phyloP scores from a whole-genome alignment of 192 early-diverging fungal species.

The Umbelopsis vinacea region DNA sequence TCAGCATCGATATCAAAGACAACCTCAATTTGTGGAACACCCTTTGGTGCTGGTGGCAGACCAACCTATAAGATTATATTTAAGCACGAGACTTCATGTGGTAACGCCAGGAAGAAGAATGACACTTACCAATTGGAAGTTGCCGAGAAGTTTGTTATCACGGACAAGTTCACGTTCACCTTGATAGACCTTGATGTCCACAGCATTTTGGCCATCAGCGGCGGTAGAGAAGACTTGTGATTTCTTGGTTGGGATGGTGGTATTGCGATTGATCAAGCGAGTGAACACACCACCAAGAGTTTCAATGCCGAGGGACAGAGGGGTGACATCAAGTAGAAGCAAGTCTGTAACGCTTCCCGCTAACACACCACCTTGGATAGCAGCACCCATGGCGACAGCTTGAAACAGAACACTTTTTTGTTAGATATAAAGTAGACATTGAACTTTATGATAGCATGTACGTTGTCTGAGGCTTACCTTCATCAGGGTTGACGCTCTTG shows the following conservation, averaged over 20 bases:
- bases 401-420: neutral
- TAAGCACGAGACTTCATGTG: too few relatives aligned
- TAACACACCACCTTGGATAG: constrained; percentile 94
- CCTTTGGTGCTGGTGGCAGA: constrained; percentile 91
- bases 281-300: constrained; percentile 95
- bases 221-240: constrained; percentile 96
- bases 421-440: neutral
- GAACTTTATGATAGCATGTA: neutral
- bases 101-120: too few relatives aligned
- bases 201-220: constrained; percentile 93
- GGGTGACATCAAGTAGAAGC: constrained; percentile 92
- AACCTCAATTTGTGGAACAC: constrained; percentile 95
- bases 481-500: constrained; percentile 96
- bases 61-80: constrained; percentile 50
- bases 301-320: constrained; percentile 96
- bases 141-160: constrained; percentile 97
- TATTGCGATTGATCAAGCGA: constrained; percentile 93
- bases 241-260: constrained; percentile 98
- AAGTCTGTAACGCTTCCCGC: constrained; percentile 92
- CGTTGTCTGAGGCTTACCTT: constrained; percentile 32
- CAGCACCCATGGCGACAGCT: constrained; percentile 94
- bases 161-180: constrained; percentile 94
- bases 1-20: constrained; percentile 98
- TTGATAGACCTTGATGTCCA: constrained; percentile 96
- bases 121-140: constrained; percentile 71